Conservation (phyloP, 2,329 filamentous ascomycete species). For the Paecilomyces niveus region DNA sequence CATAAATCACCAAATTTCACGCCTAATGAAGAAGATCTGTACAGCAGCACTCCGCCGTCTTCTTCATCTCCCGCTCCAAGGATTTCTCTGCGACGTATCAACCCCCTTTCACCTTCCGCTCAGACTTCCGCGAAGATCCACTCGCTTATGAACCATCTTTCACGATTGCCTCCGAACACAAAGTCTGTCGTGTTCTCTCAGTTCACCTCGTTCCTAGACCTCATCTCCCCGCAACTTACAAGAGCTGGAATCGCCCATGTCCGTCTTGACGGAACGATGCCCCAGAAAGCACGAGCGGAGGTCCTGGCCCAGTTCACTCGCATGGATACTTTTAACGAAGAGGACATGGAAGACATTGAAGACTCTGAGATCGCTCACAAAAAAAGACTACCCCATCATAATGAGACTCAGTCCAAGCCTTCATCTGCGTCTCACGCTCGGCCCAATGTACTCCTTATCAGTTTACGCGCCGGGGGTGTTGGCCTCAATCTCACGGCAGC, state of each 20-base stretch:
- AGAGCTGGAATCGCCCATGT: slow-evolving; percentile 68
- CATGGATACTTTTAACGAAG: slow-evolving; percentile 29
- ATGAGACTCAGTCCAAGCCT: slow-evolving; percentile 2
- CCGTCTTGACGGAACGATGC: slow-evolving; percentile 87
- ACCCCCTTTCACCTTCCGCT: slow-evolving; percentile 53
- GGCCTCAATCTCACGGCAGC: slow-evolving; percentile 88
- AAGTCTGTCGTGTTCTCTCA: slow-evolving; percentile 96
- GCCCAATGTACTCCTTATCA: slow-evolving; percentile 64
- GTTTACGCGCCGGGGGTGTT: slow-evolving; percentile 82
- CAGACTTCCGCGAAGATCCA: slow-evolving; percentile 75
- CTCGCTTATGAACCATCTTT: slow-evolving; percentile 68
- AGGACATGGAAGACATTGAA: slow-evolving; percentile 28
- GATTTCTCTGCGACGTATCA: slow-evolving; percentile 55
- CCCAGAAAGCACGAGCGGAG: slow-evolving; percentile 73
- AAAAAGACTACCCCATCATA: background rate
- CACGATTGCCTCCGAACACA: slow-evolving; percentile 59
- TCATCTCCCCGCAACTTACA: slow-evolving; percentile 75
- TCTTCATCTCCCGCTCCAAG: slow-evolving; percentile 35
- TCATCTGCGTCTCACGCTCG: slow-evolving; percentile 12
- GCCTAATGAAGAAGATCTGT: slow-evolving; percentile 37
- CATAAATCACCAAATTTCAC: slow-evolving; percentile 47
- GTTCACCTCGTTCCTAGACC: slow-evolving; percentile 90
- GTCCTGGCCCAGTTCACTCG: slow-evolving; percentile 67
- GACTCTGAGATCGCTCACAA: slow-evolving; percentile 7
- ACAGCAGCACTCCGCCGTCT: slow-evolving; percentile 30